Conservation (phyloP, 2,329 filamentous ascomycete species). For the Pseudocercospora crystallina region DNA sequence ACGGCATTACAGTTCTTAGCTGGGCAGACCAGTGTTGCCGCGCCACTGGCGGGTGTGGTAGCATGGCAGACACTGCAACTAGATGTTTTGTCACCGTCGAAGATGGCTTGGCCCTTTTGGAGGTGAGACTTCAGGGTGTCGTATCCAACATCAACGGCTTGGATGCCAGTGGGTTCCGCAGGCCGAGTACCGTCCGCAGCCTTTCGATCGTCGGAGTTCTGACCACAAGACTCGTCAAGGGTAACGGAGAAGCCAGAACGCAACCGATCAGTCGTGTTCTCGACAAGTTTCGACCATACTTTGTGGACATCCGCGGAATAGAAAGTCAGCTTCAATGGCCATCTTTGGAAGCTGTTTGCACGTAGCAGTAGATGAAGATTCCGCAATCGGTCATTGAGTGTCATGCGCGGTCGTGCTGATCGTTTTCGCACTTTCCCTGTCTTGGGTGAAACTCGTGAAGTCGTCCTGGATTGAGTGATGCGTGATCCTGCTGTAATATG, state of each 20-base stretch:
- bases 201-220: slow-evolving; percentile 19
- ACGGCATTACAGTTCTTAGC: slow-evolving; percentile 47
- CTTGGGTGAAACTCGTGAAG: slow-evolving; percentile 36
- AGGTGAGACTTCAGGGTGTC: slow-evolving; percentile 49
- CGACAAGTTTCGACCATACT: slow-evolving; percentile 65
- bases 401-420: slow-evolving; percentile 58
- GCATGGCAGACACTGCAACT: slow-evolving; percentile 53
- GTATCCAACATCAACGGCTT: slow-evolving; percentile 56
- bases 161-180: slow-evolving; percentile 33
- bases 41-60: slow-evolving; percentile 37
- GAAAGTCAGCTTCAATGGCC: slow-evolving; percentile 81
- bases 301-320: slow-evolving; percentile 68
- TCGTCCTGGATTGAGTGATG: slow-evolving; percentile 50
- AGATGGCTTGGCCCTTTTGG: slow-evolving; percentile 50
- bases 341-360: slow-evolving; percentile 74
- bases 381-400: slow-evolving; percentile 67
- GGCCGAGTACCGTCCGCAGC: not conserved
- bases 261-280: slow-evolving; percentile 50
- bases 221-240: slow-evolving; percentile 19
- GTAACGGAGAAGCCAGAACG: slow-evolving; percentile 50
- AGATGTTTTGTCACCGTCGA: slow-evolving; percentile 39
- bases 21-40: slow-evolving; percentile 55
- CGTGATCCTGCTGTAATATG: slow-evolving; percentile 69
- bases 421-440: slow-evolving; percentile 46
- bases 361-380: slow-evolving; percentile 80